A percentile compares a stretch with the other conserved stretches of the same genome.
Evolutionary conservation across 1,284 basidiomycete species (phyloP).

Genomic region (Heterobasidion annosum): DNA sequence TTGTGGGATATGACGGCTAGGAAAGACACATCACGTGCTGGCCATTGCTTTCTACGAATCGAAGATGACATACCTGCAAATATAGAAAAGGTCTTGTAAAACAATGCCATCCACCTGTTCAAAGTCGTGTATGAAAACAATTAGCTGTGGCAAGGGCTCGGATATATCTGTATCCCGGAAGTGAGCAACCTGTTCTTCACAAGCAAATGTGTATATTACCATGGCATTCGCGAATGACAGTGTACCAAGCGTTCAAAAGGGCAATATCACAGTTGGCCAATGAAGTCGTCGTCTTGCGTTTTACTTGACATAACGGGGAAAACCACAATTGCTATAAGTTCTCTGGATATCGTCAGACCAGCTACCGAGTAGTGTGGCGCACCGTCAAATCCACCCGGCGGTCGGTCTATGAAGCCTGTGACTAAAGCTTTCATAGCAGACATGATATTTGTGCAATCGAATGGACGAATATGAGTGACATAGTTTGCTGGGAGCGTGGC

Average conservation of each 20-base stretch:
- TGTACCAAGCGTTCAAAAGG: conserved; percentile 49
- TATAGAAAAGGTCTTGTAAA: conserved; percentile 57
- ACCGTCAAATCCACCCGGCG: conserved; percentile 20
- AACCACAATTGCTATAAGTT: conserved; percentile 4
- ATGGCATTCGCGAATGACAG: conserved; percentile 24
- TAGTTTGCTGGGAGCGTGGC: conserved; percentile 4
- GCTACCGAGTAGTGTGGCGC: conserved; percentile 9
- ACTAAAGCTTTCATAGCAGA: conserved; percentile 50
- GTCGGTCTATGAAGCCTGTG: conserved; percentile 37
- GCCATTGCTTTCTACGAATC: not conserved
- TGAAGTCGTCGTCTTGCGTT: conserved; percentile 37
- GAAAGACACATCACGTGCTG: conserved; percentile 8
- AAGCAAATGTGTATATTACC: conserved; percentile 18
- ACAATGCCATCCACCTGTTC: conserved; percentile 55
- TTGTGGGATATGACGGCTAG: conserved; percentile 29
- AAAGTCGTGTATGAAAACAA: conserved; percentile 58
- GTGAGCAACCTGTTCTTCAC: not conserved
- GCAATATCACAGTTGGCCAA: conserved; percentile 54
- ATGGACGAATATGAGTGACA: conserved; percentile 46
- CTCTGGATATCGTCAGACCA: not conserved
- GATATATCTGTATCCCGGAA: conserved; percentile 8
- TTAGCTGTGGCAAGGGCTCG: conserved; percentile 25
- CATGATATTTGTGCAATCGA: conserved; percentile 45
- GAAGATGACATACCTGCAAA: conserved; percentile 43
- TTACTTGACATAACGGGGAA: conserved; percentile 16